phyloP scores from a whole-genome alignment of 768 basidiomycete genomes.

The Tubosaeta sp. region DNA sequence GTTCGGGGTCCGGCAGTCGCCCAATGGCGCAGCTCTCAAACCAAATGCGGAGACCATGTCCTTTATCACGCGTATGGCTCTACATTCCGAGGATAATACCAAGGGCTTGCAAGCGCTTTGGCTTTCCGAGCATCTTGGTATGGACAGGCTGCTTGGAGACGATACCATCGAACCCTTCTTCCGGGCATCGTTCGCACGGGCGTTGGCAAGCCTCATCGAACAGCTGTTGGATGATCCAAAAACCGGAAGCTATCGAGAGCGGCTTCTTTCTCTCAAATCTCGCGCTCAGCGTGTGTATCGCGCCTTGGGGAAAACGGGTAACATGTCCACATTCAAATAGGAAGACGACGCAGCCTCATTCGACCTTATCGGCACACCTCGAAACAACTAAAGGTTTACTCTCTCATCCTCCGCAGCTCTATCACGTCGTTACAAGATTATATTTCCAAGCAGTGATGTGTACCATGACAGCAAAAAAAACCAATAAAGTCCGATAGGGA shows the following conservation, averaged over 20 bases:
- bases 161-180: conserved; percentile 32
- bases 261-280: conserved; percentile 16
- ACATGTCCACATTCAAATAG: conserved; percentile 12
- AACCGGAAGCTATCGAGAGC: conserved; percentile 11
- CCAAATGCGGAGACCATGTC: conserved; percentile 55
- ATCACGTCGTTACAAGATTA: neutral
- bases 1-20: conserved; percentile 41
- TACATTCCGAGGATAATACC: conserved; percentile 44
- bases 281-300: conserved; percentile 17
- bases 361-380: conserved; percentile 27
- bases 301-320: conserved; percentile 19
- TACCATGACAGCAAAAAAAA: neutral
- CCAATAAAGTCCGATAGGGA: conserved; percentile 4
- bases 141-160: conserved; percentile 32
- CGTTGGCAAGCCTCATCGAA: conserved; percentile 40
- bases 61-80: conserved; percentile 54
- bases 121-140: conserved; percentile 47
- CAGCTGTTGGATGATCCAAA: conserved; percentile 26
- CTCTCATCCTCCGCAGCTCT: neutral
- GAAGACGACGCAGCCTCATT: conserved; percentile 30
- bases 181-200: conserved; percentile 46
- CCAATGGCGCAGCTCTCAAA: conserved; percentile 39
- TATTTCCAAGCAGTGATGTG: neutral
- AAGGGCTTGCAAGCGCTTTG: conserved; percentile 59
- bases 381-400: conserved; percentile 15